Conservation (phyloP, 139 green algal genomes). For the Haematococcus lacustris region DNA sequence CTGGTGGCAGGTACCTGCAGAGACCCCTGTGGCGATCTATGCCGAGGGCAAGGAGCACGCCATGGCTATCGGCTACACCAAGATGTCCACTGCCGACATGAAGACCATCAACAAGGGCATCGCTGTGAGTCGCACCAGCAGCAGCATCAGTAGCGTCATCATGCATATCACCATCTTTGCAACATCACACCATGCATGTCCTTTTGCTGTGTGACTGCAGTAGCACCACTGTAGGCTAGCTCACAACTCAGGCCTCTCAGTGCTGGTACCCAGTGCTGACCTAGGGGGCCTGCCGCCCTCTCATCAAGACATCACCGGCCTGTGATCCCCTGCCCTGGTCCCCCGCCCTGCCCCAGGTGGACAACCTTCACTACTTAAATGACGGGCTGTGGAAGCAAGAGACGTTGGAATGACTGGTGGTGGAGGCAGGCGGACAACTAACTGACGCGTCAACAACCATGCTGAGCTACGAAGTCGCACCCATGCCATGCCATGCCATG, state of each 20-base stretch:
- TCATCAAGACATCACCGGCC: background rate
- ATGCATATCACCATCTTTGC: too few relatives aligned
- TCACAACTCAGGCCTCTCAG: background rate
- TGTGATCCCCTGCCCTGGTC: background rate
- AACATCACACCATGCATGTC: too few relatives aligned
- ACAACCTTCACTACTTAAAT: slow-evolving; percentile 89
- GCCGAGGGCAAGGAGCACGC: slow-evolving; percentile 83
- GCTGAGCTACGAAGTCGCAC: too few relatives aligned
- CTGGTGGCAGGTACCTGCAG: slow-evolving; percentile 63
- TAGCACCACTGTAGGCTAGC: background rate
- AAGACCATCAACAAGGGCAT: slow-evolving; percentile 74
- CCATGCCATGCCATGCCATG: too few relatives aligned
- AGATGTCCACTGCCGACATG: slow-evolving; percentile 84
- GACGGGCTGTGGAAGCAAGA: slow-evolving; percentile 90
- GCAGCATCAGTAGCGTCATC: background rate
- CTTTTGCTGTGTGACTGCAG: background rate
- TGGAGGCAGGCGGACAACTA: too few relatives aligned
- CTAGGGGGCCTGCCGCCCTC: background rate
- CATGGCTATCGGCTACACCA: slow-evolving; percentile 88
- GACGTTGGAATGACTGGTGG: background rate
- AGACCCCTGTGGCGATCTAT: slow-evolving; percentile 76
- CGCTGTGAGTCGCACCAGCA: slow-evolving; percentile 29
- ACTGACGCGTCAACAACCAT: too few relatives aligned
- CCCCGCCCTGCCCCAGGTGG: slow-evolving; percentile 47
- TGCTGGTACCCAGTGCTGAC: background rate